A percentile compares a stretch with the other conserved stretches of the same genome.
Evolutionary conservation across 495 filamentous ascomycete genomes (phyloP).

Genomic region (Amniculicola lignicola): DNA sequence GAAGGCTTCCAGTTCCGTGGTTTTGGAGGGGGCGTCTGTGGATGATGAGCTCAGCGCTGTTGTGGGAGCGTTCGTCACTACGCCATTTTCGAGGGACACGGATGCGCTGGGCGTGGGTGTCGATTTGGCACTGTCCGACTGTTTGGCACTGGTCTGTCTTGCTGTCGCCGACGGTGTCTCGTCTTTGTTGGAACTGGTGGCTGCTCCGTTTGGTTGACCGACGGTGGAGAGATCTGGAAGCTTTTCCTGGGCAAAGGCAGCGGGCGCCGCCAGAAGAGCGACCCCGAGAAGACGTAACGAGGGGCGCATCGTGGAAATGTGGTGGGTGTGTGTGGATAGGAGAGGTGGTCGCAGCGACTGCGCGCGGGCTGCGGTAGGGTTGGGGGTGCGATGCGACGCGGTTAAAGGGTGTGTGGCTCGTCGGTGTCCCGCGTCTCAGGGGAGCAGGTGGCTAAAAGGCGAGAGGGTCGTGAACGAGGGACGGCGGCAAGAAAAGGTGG

Average conservation of each 20-base stretch:
- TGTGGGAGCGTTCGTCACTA: slow-evolving; percentile 16
- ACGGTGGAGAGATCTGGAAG: slow-evolving; percentile 29
- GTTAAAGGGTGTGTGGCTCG: slow-evolving; percentile 18
- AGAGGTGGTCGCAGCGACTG: neutral
- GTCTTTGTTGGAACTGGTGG: slow-evolving; percentile 25
- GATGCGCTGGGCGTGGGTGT: slow-evolving; percentile 3
- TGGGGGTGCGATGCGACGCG: slow-evolving; percentile 21
- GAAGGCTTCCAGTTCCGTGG: slow-evolving; percentile 33
- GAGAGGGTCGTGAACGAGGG: neutral
- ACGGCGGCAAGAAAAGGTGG: neutral
- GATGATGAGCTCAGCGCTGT: slow-evolving; percentile 20
- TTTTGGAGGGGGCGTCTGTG: slow-evolving; percentile 10
- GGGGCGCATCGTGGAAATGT: slow-evolving; percentile 28
- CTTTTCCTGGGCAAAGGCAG: slow-evolving; percentile 26
- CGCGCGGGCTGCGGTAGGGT: neutral
- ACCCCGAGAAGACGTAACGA: slow-evolving; percentile 26
- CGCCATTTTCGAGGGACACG: neutral
- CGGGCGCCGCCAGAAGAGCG: slow-evolving; percentile 25
- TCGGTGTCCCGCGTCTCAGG: slow-evolving; percentile 24
- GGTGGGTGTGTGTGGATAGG: neutral
- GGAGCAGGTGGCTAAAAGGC: slow-evolving; percentile 18
- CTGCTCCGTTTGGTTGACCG: slow-evolving; percentile 7
- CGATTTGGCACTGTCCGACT: neutral
- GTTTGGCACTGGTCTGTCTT: neutral
- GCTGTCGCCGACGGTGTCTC: neutral